Base-by-base conservation (phyloP, 768 basidiomycete genomes). In the Chalciporus pseudorubinellus region DNA sequence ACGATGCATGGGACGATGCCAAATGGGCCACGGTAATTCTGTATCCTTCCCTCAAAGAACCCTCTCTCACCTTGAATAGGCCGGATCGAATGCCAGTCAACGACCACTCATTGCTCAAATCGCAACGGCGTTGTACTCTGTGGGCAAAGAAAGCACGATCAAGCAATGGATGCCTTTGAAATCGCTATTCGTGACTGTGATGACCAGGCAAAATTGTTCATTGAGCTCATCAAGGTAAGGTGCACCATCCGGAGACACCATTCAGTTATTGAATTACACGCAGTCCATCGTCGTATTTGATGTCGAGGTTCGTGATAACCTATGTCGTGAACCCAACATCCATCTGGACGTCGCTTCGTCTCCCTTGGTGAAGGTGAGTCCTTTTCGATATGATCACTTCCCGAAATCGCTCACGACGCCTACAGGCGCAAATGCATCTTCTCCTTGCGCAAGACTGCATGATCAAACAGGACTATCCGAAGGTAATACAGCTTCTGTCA, bases 181-280 rank as follows among this genome's bases (percentile, higher is more conserved):
- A 36, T 21, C 7, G 39, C 40, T 20, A 12, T 21, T 19, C 2
- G 20, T 16, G 5, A 10, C 16, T 34, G 24, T 20, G 13, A 24
- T 12, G 39, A 4, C 4, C 19, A 51, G 18, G 19, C 19, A 24
- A 46, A 18, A 20, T 5, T 8, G 16, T 58, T 59, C 9, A 20
- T 51, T 12, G 26, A 52, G 28, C 54, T 33, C 19, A 6, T 52
- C 22, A 49, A 56, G 50, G 59, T 59, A 50, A 38, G 8, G n/a
- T 18, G 4, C 1, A 29, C 19, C 11, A 31, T 19, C n/a, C 18
- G 29, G 9, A 6, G 10, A n/a, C 14, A 4, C 10, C 29, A 31
- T 26, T 38, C 36, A 20, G 41, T 24, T 24, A 10, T 16, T 8
- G 24, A 42, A 12, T 16, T 6, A 10, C 24, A 22, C 13, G 13